Evolutionary conservation across 176 grass and related monocot species (phyloP).

Genomic region (Leersia perrieri): DNA sequence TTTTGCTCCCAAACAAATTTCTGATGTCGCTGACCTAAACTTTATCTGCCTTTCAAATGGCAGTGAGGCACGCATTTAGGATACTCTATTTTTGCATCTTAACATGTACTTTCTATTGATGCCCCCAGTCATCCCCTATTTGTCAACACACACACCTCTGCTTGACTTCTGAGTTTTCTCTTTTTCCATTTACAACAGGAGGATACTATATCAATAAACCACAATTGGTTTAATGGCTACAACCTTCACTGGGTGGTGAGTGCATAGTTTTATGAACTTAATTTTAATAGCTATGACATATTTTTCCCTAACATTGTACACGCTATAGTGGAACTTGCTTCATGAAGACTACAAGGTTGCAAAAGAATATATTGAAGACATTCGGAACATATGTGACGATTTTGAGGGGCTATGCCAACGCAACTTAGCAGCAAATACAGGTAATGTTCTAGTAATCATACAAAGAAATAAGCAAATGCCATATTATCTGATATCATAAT

Average conservation of each 20-base stretch:
- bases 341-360: conserved; percentile 88
- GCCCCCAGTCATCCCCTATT: neutral
- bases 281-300: conserved; percentile 7
- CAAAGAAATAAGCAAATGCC: neutral
- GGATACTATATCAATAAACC: conserved; percentile 97
- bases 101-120: neutral
- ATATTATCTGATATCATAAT: conserved; percentile 24
- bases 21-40: conserved; percentile 7
- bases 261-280: conserved; percentile 21
- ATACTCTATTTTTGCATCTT: neutral
- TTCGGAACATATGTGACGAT: conserved; percentile 80
- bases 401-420: conserved; percentile 92
- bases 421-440: conserved; percentile 91
- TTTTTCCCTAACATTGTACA: conserved; percentile 15
- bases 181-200: conserved; percentile 53
- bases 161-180: neutral
- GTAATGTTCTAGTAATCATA: conserved; percentile 36
- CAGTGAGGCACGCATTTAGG: conserved; percentile 5
- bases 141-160: neutral
- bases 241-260: conserved; percentile 96
- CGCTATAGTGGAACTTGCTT: conserved; percentile 81
- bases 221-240: conserved; percentile 95
- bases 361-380: conserved; percentile 98
- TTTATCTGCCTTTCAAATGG: neutral
- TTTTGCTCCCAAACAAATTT: conserved; percentile 18